Percentiles rank a stretch among this genome's conserved stretches.
phyloP scores from a whole-genome alignment of 2,329 filamentous ascomycete genomes.

The Colletotrichum tropicale region DNA sequence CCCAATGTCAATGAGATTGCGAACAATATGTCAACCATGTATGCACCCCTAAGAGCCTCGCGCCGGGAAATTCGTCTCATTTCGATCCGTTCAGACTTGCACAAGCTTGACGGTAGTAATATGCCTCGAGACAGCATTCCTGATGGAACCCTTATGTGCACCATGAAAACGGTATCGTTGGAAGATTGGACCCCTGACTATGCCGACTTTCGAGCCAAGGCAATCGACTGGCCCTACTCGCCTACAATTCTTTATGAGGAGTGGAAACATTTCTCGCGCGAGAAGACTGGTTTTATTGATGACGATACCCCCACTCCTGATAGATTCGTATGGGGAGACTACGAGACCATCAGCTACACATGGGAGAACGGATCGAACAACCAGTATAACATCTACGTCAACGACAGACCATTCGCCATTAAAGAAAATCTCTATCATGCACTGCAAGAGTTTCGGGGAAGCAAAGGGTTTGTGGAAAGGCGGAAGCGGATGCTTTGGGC shows the following conservation, averaged over 20 bases:
- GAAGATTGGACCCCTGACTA: background rate
- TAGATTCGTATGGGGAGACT: background rate
- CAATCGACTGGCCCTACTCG: background rate
- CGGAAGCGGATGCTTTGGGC: background rate
- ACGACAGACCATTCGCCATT: background rate
- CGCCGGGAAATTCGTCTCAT: background rate
- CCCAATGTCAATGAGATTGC: too few species aligned
- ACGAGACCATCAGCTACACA: background rate
- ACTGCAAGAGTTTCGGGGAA: background rate
- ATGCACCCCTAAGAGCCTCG: rapidly evolving
- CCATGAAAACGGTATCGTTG: background rate
- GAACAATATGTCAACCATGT: background rate
- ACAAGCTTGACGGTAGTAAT: rapidly evolving
- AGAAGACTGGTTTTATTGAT: rapidly evolving
- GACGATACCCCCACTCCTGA: background rate
- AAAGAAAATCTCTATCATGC: background rate
- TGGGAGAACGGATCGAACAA: background rate
- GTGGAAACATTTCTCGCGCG: background rate
- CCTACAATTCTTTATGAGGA: background rate
- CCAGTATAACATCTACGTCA: background rate
- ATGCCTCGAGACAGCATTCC: background rate
- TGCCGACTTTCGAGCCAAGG: background rate
- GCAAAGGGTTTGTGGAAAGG: rapidly evolving
- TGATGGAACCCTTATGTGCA: background rate
- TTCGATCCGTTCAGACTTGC: background rate